Percentiles rank a stretch among this genome's conserved stretches.
Evolutionary conservation across 2,329 filamentous ascomycete genomes (phyloP).

Genomic region (Geosmithia flava): DNA sequence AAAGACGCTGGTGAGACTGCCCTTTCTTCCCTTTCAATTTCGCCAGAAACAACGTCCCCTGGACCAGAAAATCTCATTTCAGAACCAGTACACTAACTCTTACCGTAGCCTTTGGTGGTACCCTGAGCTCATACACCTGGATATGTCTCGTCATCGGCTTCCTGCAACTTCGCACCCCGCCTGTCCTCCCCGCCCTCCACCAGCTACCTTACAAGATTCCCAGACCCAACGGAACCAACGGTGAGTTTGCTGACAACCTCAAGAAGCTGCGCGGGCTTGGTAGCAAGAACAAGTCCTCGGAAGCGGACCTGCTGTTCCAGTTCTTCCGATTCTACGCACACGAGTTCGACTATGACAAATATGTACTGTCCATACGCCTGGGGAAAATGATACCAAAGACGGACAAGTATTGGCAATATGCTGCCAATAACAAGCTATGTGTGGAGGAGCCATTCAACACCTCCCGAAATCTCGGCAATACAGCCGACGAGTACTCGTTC

Average conservation of each 20-base stretch:
- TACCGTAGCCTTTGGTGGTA: constrained; percentile 69
- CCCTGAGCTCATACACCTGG: constrained; percentile 97
- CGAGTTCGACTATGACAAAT: constrained; percentile 79
- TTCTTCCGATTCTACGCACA: constrained; percentile 95
- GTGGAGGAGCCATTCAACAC: constrained; percentile 96
- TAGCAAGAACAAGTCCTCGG: constrained; percentile 63
- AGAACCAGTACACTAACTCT: constrained; percentile 7
- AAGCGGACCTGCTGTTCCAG: constrained; percentile 81
- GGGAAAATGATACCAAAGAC: constrained; percentile 68
- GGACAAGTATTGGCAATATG: constrained; percentile 79
- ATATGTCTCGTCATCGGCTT: constrained; percentile 98
- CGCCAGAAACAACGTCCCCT: not conserved
- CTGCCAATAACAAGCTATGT: constrained; percentile 72
- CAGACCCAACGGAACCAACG: constrained; percentile 51
- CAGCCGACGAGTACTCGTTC: constrained; percentile 90
- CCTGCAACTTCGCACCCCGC: constrained; percentile 73
- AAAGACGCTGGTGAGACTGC: constrained; percentile 75
- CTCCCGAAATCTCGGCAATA: constrained; percentile 83
- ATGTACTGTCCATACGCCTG: constrained; percentile 73
- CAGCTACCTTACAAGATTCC: constrained; percentile 39
- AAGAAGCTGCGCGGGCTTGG: constrained; percentile 64
- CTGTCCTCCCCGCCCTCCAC: constrained; percentile 77
- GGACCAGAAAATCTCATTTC: not conserved
- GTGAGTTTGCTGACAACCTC: constrained; percentile 80
- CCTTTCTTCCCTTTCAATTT: constrained; percentile 15